phyloP scores from a whole-genome alignment of 176 grass and related monocot genomes.

The maize (Zea mays) region DNA sequence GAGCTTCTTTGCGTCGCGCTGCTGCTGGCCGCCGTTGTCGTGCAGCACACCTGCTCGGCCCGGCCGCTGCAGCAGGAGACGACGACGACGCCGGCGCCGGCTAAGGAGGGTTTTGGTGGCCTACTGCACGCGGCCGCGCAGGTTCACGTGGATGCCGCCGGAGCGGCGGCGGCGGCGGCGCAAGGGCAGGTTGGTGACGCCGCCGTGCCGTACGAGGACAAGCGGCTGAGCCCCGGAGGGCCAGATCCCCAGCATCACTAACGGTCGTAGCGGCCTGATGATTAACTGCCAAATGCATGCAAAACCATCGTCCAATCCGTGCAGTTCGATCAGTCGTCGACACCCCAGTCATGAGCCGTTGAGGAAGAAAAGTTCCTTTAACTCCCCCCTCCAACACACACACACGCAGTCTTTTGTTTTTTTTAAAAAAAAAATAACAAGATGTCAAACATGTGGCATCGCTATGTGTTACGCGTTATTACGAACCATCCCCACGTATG shows the following conservation, averaged over 20 bases:
- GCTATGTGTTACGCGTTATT: too few species aligned
- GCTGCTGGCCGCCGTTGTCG: neutral
- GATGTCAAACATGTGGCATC: too few species aligned
- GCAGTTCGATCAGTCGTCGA: neutral
- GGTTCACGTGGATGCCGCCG: neutral
- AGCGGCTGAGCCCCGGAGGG: conserved; percentile 20
- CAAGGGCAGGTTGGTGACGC: neutral
- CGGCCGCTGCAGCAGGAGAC: neutral
- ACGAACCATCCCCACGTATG: too few species aligned
- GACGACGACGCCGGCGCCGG: neutral
- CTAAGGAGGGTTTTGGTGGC: neutral
- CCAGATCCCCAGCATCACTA: conserved; percentile 35
- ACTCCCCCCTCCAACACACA: too few species aligned
- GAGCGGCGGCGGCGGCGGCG: neutral
- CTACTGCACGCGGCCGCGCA: neutral
- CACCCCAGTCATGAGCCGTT: neutral
- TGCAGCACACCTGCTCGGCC: conserved; percentile 11
- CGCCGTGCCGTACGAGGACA: conserved; percentile 6
- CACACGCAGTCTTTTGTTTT: too few species aligned
- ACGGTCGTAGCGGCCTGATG: neutral
- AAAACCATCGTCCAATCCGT: neutral
- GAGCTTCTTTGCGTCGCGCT: neutral
- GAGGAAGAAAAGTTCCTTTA: too few species aligned
- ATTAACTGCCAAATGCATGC: too few species aligned
- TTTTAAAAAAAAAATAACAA: too few species aligned